phyloP scores from a whole-genome alignment of 2,329 filamentous ascomycete genomes.

The Aspergillus versicolor region DNA sequence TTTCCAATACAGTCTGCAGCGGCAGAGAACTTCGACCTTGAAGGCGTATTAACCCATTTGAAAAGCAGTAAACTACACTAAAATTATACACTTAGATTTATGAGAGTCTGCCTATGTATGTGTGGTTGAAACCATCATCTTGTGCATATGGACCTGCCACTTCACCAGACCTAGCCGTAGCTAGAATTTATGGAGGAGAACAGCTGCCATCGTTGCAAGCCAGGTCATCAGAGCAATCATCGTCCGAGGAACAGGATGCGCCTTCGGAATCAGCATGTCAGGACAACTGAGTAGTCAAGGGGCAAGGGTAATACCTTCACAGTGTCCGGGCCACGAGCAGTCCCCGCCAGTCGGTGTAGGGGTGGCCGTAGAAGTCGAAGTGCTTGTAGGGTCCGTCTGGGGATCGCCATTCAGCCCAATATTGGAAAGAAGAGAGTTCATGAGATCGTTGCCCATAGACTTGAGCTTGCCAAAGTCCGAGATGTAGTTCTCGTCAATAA shows the following conservation, averaged over 20 bases:
- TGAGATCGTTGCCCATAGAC: constrained; percentile 27
- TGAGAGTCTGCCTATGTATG: too few relatives aligned
- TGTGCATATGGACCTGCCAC: too few relatives aligned
- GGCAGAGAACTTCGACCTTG: too few relatives aligned
- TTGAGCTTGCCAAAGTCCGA: constrained; percentile 28
- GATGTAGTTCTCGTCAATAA: constrained; percentile 28
- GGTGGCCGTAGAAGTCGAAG: not conserved
- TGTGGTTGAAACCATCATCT: too few relatives aligned
- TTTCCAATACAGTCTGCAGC: too few relatives aligned
- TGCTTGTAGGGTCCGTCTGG: not conserved
- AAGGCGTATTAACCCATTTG: too few relatives aligned
- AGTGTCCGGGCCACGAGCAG: constrained; percentile 23
- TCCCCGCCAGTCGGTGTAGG: not conserved
- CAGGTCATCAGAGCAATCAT: constrained; percentile 18
- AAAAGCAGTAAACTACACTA: too few relatives aligned
- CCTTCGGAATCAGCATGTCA: constrained; percentile 1
- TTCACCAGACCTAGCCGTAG: too few relatives aligned
- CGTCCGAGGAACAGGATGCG: constrained; percentile 12
- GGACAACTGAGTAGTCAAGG: not conserved
- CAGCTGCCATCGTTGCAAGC: constrained; percentile 1
- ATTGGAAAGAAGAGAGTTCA: constrained; percentile 23
- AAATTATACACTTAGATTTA: too few relatives aligned
- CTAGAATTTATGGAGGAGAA: too few relatives aligned
- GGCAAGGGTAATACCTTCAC: constrained; percentile 15
- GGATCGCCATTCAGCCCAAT: constrained; percentile 11